A percentile compares a stretch with the other conserved stretches of the same genome.
Evolutionary conservation across 345 rosid species (phyloP).

Genomic region (Camelina hispida): DNA sequence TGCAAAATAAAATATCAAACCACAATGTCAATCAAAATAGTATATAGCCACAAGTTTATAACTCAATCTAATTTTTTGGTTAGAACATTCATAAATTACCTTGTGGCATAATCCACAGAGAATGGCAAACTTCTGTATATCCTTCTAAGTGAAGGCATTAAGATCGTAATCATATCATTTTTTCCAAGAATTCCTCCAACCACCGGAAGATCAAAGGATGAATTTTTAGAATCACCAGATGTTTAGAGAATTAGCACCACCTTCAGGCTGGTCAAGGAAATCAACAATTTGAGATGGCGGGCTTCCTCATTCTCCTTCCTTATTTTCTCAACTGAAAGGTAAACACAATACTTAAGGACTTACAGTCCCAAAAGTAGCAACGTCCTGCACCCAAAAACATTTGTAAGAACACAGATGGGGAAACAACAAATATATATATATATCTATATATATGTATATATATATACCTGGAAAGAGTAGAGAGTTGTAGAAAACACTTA

Average conservation of each 20-base stretch:
- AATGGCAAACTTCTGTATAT: conserved; percentile 85
- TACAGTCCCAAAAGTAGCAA: conserved; percentile 75
- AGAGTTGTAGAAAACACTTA: conserved; percentile 50
- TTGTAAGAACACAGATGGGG: not conserved
- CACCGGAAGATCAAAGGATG: conserved; percentile 66
- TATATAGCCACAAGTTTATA: not conserved
- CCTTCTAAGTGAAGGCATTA: conserved; percentile 75
- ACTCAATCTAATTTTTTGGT: not conserved
- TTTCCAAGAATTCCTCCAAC: conserved; percentile 82
- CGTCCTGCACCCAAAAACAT: conserved; percentile 65
- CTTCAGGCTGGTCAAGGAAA: conserved; percentile 90
- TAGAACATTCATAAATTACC: conserved; percentile 54
- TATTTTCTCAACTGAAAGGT: conserved; percentile 77
- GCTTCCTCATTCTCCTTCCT: conserved; percentile 52
- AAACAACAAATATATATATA: not conserved
- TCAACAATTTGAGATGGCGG: conserved; percentile 58
- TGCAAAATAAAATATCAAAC: conserved; percentile 39
- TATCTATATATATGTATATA: no score
- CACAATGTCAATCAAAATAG: not conserved
- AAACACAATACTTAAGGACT: conserved; percentile 85
- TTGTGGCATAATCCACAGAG: conserved; percentile 94
- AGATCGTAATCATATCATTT: conserved; percentile 94
- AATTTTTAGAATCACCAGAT: conserved; percentile 59
- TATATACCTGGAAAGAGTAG: not conserved
- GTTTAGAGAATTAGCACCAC: conserved; percentile 97